phyloP scores from a whole-genome alignment of 1,284 basidiomycete species.

The Amylostereum chailletii region DNA sequence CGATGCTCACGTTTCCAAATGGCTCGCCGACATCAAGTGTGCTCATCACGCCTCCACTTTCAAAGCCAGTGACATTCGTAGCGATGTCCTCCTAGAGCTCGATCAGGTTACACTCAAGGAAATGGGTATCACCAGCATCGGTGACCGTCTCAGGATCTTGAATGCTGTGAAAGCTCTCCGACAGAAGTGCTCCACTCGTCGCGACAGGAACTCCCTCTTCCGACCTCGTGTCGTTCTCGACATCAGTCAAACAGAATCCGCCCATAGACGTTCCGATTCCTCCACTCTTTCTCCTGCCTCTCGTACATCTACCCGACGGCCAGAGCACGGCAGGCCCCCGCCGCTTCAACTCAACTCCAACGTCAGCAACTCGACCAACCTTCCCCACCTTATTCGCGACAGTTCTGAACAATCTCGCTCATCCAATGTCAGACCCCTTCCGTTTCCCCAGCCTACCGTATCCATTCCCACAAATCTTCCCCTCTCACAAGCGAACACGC shows the following conservation, averaged over 20 bases:
- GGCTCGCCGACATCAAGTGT: slow-evolving; percentile 70
- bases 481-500: slow-evolving; percentile 21
- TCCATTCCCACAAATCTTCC: slow-evolving; percentile 12
- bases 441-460: slow-evolving; percentile 32
- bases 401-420: slow-evolving; percentile 47
- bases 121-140: slow-evolving; percentile 82
- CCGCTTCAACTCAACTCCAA: slow-evolving; percentile 53
- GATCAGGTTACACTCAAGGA: slow-evolving; percentile 82
- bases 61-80: slow-evolving; percentile 79
- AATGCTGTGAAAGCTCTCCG: slow-evolving; percentile 78
- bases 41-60: slow-evolving; percentile 64
- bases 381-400: slow-evolving; percentile 61
- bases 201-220: slow-evolving; percentile 9
- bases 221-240: slow-evolving; percentile 12
- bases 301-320: slow-evolving; percentile 25
- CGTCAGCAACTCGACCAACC: slow-evolving; percentile 36
- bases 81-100: slow-evolving; percentile 82
- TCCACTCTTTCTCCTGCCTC: slow-evolving; percentile 3
- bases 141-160: slow-evolving; percentile 80
- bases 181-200: slow-evolving; percentile 33
- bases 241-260: slow-evolving; percentile 9
- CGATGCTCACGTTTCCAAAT: slow-evolving; percentile 60
- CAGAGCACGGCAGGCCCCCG: slow-evolving; percentile 52
- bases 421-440: slow-evolving; percentile 26
- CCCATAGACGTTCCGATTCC: slow-evolving; percentile 4